Percentiles rank a stretch among this genome's conserved stretches.
These are phyloP conservation scores for Russula lepida DNA, from an alignment of 768 basidiomycete species.

Conservation along the genomic window DNA sequence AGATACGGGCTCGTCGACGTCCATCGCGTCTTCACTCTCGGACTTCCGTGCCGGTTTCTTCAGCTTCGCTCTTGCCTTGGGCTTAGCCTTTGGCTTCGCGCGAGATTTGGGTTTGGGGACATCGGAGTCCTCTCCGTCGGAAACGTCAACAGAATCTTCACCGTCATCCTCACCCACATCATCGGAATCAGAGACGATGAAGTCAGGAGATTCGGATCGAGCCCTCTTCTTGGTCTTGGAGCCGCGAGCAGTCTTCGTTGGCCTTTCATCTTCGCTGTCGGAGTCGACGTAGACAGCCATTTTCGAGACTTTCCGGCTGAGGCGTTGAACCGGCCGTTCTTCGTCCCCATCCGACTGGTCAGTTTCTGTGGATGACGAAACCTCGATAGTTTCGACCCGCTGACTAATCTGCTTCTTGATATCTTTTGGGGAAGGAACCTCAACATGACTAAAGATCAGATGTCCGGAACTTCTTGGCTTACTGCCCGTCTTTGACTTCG, in stretches of 20 bases:
- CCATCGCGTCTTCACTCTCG: slow-evolving; percentile 42
- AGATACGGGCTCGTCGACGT: slow-evolving; percentile 42
- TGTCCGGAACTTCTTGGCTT: slow-evolving; percentile 10
- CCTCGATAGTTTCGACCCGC: neutral
- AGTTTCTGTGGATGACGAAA: slow-evolving; percentile 6
- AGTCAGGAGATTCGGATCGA: slow-evolving; percentile 20
- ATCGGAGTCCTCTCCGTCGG: slow-evolving; percentile 33
- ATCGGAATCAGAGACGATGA: slow-evolving; percentile 28
- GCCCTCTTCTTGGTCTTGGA: slow-evolving; percentile 18
- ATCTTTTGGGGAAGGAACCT: slow-evolving; percentile 6
- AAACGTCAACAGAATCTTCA: slow-evolving; percentile 18
- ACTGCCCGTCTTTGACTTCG: neutral
- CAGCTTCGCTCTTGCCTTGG: slow-evolving; percentile 22
- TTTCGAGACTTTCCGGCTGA: slow-evolving; percentile 14
- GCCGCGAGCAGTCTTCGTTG: slow-evolving; percentile 18
- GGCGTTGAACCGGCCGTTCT: slow-evolving; percentile 12
- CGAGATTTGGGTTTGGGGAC: slow-evolving; percentile 28
- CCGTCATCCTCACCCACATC: slow-evolving; percentile 26
- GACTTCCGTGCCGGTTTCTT: slow-evolving; percentile 25
- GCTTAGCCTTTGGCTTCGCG: slow-evolving; percentile 23
- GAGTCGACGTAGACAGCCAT: slow-evolving; percentile 16
- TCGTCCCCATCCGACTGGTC: slow-evolving; percentile 8
- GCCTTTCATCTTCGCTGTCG: slow-evolving; percentile 11
- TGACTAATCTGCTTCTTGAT: slow-evolving; percentile 11
- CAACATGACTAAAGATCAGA: slow-evolving; percentile 17